A percentile compares a stretch with the other conserved stretches of the same genome.
Conservation (phyloP, 2,329 filamentous ascomycete species). For the Paraphoma sp. region DNA sequence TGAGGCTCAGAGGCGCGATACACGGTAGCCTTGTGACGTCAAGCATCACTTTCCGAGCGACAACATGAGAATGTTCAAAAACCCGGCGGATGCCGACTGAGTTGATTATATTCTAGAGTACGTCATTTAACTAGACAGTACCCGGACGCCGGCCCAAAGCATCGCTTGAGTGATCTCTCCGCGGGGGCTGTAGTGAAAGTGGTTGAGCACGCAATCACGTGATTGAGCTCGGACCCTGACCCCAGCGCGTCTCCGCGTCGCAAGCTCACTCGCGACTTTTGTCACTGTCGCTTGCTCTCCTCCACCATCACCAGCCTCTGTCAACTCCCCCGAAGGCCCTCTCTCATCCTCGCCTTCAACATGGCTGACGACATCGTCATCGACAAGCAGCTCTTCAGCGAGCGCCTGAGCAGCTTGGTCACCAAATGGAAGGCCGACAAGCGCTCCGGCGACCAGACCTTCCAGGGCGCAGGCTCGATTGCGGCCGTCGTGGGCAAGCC, state of each 20-base stretch:
- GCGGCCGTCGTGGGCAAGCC: constrained; percentile 94
- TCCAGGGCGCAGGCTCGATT: constrained; percentile 85
- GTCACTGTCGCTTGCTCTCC: constrained; percentile 19
- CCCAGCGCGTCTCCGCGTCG: constrained; percentile 33
- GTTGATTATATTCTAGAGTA: too few species aligned
- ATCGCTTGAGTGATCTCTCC: background rate
- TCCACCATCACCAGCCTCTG: constrained; percentile 19
- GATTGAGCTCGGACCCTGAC: background rate
- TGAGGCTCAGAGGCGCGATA: too few species aligned
- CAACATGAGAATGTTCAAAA: too few species aligned
- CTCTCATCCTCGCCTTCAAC: constrained; percentile 33
- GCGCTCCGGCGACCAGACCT: constrained; percentile 82
- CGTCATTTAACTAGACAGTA: too few species aligned
- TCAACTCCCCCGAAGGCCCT: constrained; percentile 26
- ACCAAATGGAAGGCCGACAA: constrained; percentile 97
- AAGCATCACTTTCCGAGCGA: too few species aligned
- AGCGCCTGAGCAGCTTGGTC: constrained; percentile 85
- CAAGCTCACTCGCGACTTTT: constrained; percentile 31
- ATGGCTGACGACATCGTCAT: constrained; percentile 84
- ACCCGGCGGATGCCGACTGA: too few species aligned
- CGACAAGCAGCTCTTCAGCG: constrained; percentile 91
- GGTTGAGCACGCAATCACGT: constrained; percentile 3
- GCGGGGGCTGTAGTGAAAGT: background rate
- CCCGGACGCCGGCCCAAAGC: too few species aligned
- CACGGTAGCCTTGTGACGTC: too few species aligned